phyloP scores from a whole-genome alignment of 2,329 filamentous ascomycete genomes.

The Stachybotrys elegans region DNA sequence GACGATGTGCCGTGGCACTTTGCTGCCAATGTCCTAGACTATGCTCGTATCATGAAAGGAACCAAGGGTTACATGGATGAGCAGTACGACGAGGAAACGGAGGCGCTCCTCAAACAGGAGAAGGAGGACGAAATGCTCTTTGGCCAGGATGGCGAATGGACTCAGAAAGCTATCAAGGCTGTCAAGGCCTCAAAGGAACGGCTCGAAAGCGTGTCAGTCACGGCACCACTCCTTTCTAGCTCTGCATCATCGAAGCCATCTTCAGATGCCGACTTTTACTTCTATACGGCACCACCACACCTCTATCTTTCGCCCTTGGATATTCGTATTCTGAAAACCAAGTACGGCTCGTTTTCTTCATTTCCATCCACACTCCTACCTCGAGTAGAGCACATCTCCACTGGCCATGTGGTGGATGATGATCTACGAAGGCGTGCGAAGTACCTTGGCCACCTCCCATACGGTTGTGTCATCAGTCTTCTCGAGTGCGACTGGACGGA shows the following conservation, averaged over 20 bases:
- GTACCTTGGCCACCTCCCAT: slow-evolving; percentile 80
- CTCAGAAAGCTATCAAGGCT: slow-evolving; percentile 71
- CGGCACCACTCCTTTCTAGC: slow-evolving; percentile 11
- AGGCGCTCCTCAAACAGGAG: slow-evolving; percentile 69
- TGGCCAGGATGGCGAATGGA: slow-evolving; percentile 89
- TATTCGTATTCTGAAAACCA: slow-evolving; percentile 85
- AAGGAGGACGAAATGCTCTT: slow-evolving; percentile 89
- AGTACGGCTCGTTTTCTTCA: slow-evolving; percentile 74
- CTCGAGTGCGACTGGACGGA: slow-evolving; percentile 95
- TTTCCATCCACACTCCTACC: slow-evolving; percentile 86
- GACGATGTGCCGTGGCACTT: slow-evolving; percentile 93
- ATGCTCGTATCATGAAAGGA: slow-evolving; percentile 92
- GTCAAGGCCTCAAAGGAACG: slow-evolving; percentile 75
- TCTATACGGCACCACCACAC: slow-evolving; percentile 82
- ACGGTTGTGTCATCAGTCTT: slow-evolving; percentile 87
- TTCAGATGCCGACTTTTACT: slow-evolving; percentile 62
- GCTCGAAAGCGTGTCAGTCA: slow-evolving; percentile 27
- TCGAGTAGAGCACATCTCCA: slow-evolving; percentile 82
- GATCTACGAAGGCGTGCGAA: slow-evolving; percentile 77
- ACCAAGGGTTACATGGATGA: slow-evolving; percentile 80
- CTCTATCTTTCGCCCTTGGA: slow-evolving; percentile 88
- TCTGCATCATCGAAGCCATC: slow-evolving; percentile 14
- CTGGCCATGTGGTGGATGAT: slow-evolving; percentile 83
- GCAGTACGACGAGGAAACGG: slow-evolving; percentile 76
- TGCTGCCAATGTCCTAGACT: slow-evolving; percentile 89